Evolutionary conservation across 108 stramenopile species (phyloP).

Genomic region (Cyclostephanos tholiformis): DNA sequence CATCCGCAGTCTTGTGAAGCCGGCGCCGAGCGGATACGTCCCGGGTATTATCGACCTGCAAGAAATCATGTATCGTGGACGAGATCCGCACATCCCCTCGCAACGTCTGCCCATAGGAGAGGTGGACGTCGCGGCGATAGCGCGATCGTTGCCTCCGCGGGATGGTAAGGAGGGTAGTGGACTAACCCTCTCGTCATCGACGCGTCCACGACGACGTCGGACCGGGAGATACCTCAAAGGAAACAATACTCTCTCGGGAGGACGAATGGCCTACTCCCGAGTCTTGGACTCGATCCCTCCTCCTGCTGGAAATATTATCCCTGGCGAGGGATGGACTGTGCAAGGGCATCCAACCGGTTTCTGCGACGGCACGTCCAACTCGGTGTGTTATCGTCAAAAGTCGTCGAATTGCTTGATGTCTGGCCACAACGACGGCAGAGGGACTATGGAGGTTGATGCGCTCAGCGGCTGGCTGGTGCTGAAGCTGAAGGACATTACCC

Average conservation of each 20-base stretch:
- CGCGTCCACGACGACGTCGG: not conserved
- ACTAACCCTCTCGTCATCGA: not conserved
- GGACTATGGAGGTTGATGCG: slow-evolving; percentile 37
- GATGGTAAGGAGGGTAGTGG: not conserved
- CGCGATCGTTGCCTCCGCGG: slow-evolving; percentile 30
- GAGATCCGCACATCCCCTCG: slow-evolving; percentile 34
- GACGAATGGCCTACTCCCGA: not conserved
- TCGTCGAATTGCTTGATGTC: slow-evolving; percentile 39
- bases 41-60: slow-evolving; percentile 11
- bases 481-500: slow-evolving; percentile 41
- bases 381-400: slow-evolving; percentile 33
- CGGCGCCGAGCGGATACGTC: slow-evolving; percentile 38
- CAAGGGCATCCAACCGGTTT: slow-evolving; percentile 31
- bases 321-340: slow-evolving; percentile 54
- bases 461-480: slow-evolving; percentile 57
- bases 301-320: slow-evolving; percentile 20
- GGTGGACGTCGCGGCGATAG: slow-evolving; percentile 41
- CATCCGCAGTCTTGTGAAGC: slow-evolving; percentile 35
- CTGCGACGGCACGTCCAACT: slow-evolving; percentile 58
- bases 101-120: slow-evolving; percentile 34
- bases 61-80: slow-evolving; percentile 25
- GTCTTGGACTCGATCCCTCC: too few relatives aligned
- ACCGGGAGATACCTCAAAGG: not conserved
- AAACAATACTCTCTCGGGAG: not conserved
- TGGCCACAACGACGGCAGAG: slow-evolving; percentile 51